A percentile compares a stretch with the other conserved stretches of the same genome.
These are phyloP conservation scores for Arxiozyma telluris DNA, from an alignment of 1,139 yeast genomes.

Conservation along the genomic window DNA sequence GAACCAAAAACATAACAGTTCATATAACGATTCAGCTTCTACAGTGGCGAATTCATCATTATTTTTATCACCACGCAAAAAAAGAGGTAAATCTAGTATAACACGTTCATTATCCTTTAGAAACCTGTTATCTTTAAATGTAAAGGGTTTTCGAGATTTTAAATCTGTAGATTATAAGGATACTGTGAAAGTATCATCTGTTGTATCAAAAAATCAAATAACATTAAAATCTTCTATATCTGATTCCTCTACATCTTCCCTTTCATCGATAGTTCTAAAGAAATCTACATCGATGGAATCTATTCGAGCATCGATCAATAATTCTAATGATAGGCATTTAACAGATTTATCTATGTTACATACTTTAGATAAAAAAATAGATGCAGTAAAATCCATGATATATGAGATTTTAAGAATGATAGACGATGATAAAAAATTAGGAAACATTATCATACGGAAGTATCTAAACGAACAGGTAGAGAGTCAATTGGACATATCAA, in stretches of 20 bases:
- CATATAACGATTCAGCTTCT: background rate
- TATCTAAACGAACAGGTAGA: background rate
- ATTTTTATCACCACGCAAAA: background rate
- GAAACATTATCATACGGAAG: background rate
- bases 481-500: background rate
- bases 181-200: background rate
- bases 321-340: background rate
- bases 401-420: background rate
- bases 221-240: background rate
- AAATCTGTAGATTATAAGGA: background rate
- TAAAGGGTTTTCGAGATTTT: background rate
- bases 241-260: background rate
- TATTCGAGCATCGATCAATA: background rate
- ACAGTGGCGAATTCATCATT: background rate
- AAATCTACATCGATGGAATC: background rate
- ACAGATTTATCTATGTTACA: background rate
- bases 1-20: background rate
- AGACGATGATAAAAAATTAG: background rate
- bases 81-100: background rate
- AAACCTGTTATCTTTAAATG: background rate
- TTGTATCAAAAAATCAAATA: background rate
- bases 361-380: background rate
- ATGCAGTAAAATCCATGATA: background rate
- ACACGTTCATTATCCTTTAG: constrained; percentile 5
- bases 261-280: background rate